A percentile compares a stretch with the other conserved stretches of the same genome.
Conservation (phyloP, 2,329 filamentous ascomycete genomes). For the Metarhizium sp. region DNA sequence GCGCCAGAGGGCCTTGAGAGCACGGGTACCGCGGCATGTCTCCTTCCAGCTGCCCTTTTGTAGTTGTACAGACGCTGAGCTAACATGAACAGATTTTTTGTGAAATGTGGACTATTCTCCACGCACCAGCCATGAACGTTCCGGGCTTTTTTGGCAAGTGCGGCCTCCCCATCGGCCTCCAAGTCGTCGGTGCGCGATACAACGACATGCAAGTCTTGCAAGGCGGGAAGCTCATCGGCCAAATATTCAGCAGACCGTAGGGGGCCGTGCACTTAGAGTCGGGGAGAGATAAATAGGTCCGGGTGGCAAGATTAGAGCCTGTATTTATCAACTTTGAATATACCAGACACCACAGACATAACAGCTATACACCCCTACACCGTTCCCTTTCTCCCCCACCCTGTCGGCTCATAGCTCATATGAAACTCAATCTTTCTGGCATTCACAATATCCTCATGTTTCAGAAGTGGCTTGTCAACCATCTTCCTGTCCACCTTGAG, state of each 20-base stretch:
- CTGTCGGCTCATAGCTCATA: constrained; percentile 30
- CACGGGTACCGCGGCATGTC: constrained; percentile 40
- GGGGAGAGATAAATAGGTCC: not conserved
- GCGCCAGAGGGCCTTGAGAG: constrained; percentile 42
- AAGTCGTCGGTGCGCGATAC: constrained; percentile 39
- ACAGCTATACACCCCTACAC: not conserved
- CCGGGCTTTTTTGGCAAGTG: constrained; percentile 47
- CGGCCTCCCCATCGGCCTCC: constrained; percentile 51
- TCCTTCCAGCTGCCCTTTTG: constrained; percentile 27
- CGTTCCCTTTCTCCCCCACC: constrained; percentile 9
- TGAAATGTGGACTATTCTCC: constrained; percentile 30
- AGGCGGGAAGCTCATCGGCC: constrained; percentile 28
- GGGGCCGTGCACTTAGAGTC: not conserved
- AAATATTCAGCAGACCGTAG: constrained; percentile 16
- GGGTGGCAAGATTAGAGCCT: not conserved
- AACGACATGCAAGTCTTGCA: constrained; percentile 34
- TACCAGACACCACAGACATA: not conserved
- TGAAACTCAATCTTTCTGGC: constrained; percentile 32
- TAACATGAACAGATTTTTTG: constrained; percentile 8
- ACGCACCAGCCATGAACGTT: constrained; percentile 54
- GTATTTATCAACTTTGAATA: not conserved
- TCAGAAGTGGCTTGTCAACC: constrained; percentile 25
- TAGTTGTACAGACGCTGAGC: not conserved
- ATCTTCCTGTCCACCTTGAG: constrained; percentile 29
- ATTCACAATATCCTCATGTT: constrained; percentile 28